phyloP scores from a whole-genome alignment of 1,284 basidiomycete species.

The Ceratobasidium sp. region DNA sequence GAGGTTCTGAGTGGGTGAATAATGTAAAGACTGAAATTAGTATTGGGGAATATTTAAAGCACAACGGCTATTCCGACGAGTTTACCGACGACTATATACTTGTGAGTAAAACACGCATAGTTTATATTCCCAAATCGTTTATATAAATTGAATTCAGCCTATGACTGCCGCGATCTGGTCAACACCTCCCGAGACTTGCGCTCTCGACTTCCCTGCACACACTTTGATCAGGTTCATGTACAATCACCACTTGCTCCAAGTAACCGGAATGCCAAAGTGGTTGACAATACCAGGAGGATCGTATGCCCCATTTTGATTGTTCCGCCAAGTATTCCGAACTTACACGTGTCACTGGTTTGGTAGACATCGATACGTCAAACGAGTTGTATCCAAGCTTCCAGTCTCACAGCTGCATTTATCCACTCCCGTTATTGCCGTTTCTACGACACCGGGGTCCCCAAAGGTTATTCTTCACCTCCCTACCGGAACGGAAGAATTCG shows the following conservation, averaged over 20 bases:
- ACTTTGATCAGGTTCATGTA: slow-evolving; percentile 84
- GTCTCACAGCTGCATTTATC: slow-evolving; percentile 70
- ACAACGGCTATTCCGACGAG: slow-evolving; percentile 74
- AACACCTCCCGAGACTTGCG: slow-evolving; percentile 79
- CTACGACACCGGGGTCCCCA: slow-evolving; percentile 45
- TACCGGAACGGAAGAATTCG: slow-evolving; percentile 66
- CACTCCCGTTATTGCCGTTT: slow-evolving; percentile 66
- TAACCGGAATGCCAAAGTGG: slow-evolving; percentile 82
- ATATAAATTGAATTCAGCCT: slow-evolving; percentile 64
- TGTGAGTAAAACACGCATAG: slow-evolving; percentile 61
- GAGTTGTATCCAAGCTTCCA: slow-evolving; percentile 71
- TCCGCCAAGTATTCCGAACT: no score
- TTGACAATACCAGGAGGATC: slow-evolving; percentile 81
- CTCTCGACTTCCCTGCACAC: slow-evolving; percentile 77
- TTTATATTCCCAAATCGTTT: neutral
- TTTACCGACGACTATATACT: slow-evolving; percentile 86
- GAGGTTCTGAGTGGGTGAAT: slow-evolving; percentile 24
- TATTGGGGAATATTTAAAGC: slow-evolving; percentile 78
- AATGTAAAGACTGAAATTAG: slow-evolving; percentile 62
- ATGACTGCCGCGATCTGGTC: slow-evolving; percentile 89
- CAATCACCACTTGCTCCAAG: slow-evolving; percentile 84
- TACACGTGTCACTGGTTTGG: no score
- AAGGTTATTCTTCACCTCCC: slow-evolving; percentile 63
- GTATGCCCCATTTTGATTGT: slow-evolving; percentile 59
- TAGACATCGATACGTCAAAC: slow-evolving; percentile 76